Evolutionary conservation across 2,329 filamentous ascomycete species (phyloP), one percentile per base, ranked within the genome.

Genomic region (Aureobasidium sp.): DNA sequence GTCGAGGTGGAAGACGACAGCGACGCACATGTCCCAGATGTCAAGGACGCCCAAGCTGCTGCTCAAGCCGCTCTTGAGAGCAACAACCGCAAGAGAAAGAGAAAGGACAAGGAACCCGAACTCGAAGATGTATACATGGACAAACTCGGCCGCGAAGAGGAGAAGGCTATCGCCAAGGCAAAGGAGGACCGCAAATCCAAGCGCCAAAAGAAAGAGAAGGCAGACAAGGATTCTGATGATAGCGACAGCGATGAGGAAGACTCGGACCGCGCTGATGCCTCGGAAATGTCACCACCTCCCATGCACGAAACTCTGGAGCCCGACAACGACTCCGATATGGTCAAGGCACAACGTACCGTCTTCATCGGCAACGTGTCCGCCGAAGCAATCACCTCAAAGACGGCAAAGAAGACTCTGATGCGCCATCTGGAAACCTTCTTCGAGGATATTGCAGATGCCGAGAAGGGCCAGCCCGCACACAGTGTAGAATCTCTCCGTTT

Each of bases 401-500:
- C 86, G 2, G 87, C 86, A 37, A 91, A 90, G 76, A 95, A 91
- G 78, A 82, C 82, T 3, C 82, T 97, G 34, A 78, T 90, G 66
- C 79, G 82, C 45, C 90, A 97, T 73, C 83, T 97, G 48, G 81
- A 83, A n/a, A 91, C 90, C 0, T 88, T 91, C 69, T 79, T 95
- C 55, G 79, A 73, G 67, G 80, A 73, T 67, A 78, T 77, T 65
- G 79, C 75, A 49, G 74, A 73, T 1, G 77, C 81, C 1, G 42
- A 52, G 4, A 71, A 75, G 47, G 72, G 76, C 62, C 73, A 75
- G 45, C 78, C 77, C 25, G 72, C 76, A 13, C 88, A 90, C 74
- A 92, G 89, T 69, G 80, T 99, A 48, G 90, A 96, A 72, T 96
- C 92, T 2, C 81, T 99, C 64, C 90, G 94, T 27, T 99, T 97